Evolutionary conservation across 495 filamentous ascomycete genomes (phyloP).

Genomic region (Physcia stellaris): DNA sequence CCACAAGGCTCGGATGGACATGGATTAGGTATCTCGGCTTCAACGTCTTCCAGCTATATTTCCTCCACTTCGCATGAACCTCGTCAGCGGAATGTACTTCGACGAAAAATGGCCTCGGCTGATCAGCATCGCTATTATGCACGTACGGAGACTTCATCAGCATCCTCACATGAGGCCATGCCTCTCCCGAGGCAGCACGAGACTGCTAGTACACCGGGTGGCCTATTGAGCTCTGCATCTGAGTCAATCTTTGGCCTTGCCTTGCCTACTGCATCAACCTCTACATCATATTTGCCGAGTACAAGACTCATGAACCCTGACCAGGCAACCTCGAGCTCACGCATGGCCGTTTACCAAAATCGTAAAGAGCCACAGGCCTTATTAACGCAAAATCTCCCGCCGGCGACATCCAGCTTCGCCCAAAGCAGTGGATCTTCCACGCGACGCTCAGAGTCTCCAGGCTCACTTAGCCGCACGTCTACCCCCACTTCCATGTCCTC

Average conservation of each 20-base stretch:
- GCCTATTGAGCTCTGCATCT: constrained; percentile 7
- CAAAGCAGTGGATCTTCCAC: constrained; percentile 84
- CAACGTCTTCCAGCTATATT: neutral
- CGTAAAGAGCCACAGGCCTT: constrained; percentile 5
- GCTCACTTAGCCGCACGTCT: constrained; percentile 78
- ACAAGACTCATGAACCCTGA: constrained; percentile 5
- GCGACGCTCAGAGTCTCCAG: constrained; percentile 82
- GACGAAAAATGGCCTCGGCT: constrained; percentile 13
- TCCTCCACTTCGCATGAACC: neutral
- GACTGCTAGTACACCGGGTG: constrained; percentile 10
- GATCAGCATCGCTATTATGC: constrained; percentile 11
- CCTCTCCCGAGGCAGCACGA: constrained; percentile 3
- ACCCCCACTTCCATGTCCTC: constrained; percentile 94
- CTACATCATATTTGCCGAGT: constrained; percentile 5
- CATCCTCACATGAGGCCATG: constrained; percentile 11
- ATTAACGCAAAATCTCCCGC: constrained; percentile 34
- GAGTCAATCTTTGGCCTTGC: constrained; percentile 14
- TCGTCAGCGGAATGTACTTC: constrained; percentile 10
- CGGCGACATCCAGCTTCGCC: constrained; percentile 50
- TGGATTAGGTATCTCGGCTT: neutral
- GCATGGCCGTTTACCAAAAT: constrained; percentile 16
- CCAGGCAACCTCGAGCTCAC: constrained; percentile 16
- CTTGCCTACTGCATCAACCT: constrained; percentile 8
- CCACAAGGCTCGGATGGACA: constrained; percentile 3
- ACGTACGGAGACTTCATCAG: constrained; percentile 11